Evolutionary conservation across 352 stramenopile species (phyloP), one percentile per base, ranked within the genome.

Genomic region (Phytophthora fragariae): DNA sequence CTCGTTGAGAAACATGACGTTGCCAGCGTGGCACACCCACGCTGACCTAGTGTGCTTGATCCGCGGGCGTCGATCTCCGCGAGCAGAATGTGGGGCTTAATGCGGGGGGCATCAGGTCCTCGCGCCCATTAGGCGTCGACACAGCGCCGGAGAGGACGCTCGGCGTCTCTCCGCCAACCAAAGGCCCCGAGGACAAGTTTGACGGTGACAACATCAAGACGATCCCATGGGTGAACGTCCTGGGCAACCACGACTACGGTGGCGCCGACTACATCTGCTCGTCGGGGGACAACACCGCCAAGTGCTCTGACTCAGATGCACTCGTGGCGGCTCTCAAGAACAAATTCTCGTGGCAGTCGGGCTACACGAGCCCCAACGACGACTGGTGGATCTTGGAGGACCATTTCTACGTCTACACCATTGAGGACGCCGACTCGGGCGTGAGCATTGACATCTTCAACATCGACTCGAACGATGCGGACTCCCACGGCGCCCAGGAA

Each of bases 191-290:
- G 67, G 69, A 75, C 47, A 89, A 88, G 54, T 91, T 84, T 64
- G 78, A 83, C 11, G 81, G 82, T 10, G 52, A 70, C 55, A 78
- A 85, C 61, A 77, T 91, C 15, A 83, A 75, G 29, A 83, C 73
- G 11, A 69, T 91, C 15, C 82, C 81, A 27, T 91, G 84, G 83
- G 76, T 91, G 50, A 91, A 91, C 49, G 83, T 90, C 21, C 66
- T 91, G 56, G 83, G 83, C 27, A 91, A 91, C 73, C 84, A 91
- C 79, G 84, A 91, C 69, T 89, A 90, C 67, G 84, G 84, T 44
- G 84, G 84, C 1, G 80, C 76, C 57, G 81, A 82, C 68, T 91
- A 84, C 80, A 83, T 91, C 21, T 91, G 84, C 67, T 77, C 73
- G 19, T 70, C 61, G 3, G 62, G 68, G 29, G 59, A 80, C 31